Percentiles rank a stretch among this genome's conserved stretches.
Evolutionary conservation across 2,329 filamentous ascomycete species (phyloP).

Genomic region (Hypoxylon sp.): DNA sequence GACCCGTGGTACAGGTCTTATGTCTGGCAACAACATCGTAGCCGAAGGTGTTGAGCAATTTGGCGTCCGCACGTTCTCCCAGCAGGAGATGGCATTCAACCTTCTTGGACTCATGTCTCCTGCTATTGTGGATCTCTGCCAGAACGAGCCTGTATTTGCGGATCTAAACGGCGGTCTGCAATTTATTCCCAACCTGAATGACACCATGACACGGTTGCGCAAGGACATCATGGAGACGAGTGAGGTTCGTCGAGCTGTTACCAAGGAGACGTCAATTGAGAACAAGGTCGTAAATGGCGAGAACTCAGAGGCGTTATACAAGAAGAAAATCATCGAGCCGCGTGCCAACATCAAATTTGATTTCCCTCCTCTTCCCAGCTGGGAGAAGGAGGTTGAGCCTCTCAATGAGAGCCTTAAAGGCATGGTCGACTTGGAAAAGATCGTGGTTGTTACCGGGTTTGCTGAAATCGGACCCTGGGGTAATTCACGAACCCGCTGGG

Average conservation of each 20-base stretch:
- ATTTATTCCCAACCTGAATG: constrained; percentile 96
- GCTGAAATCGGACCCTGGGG: constrained; percentile 97
- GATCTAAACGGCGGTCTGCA: constrained; percentile 98
- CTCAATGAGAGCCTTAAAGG: constrained; percentile 91
- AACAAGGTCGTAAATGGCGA: constrained; percentile 98
- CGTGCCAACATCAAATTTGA: constrained; percentile 98
- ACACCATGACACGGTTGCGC: constrained; percentile 91
- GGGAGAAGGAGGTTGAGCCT: constrained; percentile 90
- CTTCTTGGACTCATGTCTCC: constrained; percentile 96
- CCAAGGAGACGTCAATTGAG: constrained; percentile 95
- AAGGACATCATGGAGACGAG: constrained; percentile 96
- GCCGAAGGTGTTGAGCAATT: constrained; percentile 97
- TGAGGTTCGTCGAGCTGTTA: constrained; percentile 92
- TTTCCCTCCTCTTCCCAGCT: constrained; percentile 91
- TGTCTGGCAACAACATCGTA: constrained; percentile 98
- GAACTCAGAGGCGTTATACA: constrained; percentile 91
- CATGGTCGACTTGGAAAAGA: constrained; percentile 99
- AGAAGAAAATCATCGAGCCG: constrained; percentile 92
- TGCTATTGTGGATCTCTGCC: constrained; percentile 93
- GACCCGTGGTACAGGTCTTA: constrained; percentile 98
- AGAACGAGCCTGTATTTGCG: constrained; percentile 94
- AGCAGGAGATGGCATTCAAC: constrained; percentile 99
- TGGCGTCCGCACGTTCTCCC: constrained; percentile 97
- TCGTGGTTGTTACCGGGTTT: constrained; percentile 97
- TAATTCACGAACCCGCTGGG: constrained; percentile 97